Conservation (phyloP, 2,329 filamentous ascomycete species). For the Fusarium sp. region DNA sequence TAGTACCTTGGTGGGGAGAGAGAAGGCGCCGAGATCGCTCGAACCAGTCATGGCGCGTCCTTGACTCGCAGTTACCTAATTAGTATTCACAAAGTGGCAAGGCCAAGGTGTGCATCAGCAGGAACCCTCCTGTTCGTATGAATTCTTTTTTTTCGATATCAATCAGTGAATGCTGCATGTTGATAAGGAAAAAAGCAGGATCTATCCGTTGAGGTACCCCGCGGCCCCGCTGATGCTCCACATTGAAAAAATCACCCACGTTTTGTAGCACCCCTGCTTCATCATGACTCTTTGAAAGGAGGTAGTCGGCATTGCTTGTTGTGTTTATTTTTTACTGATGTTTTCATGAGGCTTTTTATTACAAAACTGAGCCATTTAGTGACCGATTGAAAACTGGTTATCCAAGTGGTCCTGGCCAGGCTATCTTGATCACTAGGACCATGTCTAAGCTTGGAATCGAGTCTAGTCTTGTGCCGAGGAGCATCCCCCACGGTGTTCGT, state of each 20-base stretch:
- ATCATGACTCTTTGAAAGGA: background rate
- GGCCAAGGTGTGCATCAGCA: too few species aligned
- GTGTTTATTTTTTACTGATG: background rate
- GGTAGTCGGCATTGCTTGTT: background rate
- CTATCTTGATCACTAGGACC: background rate
- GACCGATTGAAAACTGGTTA: background rate
- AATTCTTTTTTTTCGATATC: background rate
- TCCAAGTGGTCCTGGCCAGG: background rate
- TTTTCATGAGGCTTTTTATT: background rate
- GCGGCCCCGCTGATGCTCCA: background rate
- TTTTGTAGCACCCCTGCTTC: background rate
- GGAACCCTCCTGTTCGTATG: background rate
- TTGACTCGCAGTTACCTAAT: background rate
- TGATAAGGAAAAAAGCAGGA: background rate
- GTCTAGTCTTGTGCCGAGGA: background rate
- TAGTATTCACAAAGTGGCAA: background rate
- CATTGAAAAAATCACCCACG: background rate
- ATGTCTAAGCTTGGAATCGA: background rate
- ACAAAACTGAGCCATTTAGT: background rate
- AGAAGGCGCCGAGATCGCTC: background rate
- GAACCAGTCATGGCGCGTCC: background rate
- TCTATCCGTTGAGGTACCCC: background rate
- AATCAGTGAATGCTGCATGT: background rate
- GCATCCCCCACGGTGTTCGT: background rate
- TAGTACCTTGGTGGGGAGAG: background rate